Base-by-base conservation (phyloP, 441 rosid genomes). In the Gossypium laxum region DNA sequence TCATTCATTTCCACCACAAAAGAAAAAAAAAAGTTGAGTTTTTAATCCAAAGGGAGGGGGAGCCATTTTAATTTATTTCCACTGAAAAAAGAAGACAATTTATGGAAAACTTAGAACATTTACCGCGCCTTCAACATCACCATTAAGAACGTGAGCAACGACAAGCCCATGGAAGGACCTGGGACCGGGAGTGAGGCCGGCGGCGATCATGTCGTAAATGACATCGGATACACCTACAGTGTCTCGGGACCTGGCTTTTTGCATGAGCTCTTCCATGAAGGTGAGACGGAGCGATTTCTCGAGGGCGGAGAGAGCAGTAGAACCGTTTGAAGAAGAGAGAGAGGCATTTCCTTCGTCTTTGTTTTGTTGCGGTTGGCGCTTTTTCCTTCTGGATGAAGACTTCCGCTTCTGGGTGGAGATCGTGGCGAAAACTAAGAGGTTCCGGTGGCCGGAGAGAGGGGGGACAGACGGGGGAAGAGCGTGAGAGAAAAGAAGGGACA, bases 181-280 rank as follows among this genome's bases (percentile, higher is more conserved):
- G 2, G 97, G 97, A 15, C 98, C 97, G 19, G 98, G 97, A 77
- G 60, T 77, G 52, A 93, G 85, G 12, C 98, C 98, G 47, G 97
- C 97, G 7, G 98, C 97, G 62, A 93, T 75, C 98, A 93, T 93
- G 79, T 93, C 98, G 63, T 88, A 89, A 58, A 93, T 88, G 79
- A 90, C 91, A 8, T 88, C 90, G 0, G 89, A 83, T 2, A 88
- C 98, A 5, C 88, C 93, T 28, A 72, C 43, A 0, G 86, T 19
- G 41, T 93, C 95, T 2, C 89, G 81, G 66, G 81, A 85, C 84
- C 97, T 81, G 0, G 98, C 91, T 64, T 86, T 87, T 26, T 75
- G 83, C 96, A 89, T 91, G 76, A 93, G 85, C 74, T 90, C 98
- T 75, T 93, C 98, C 98, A 93, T 90, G 82, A 93, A 93, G 11